Base-by-base conservation (phyloP, 2,329 filamentous ascomycete genomes). In the Ceratocystis destructans region DNA sequence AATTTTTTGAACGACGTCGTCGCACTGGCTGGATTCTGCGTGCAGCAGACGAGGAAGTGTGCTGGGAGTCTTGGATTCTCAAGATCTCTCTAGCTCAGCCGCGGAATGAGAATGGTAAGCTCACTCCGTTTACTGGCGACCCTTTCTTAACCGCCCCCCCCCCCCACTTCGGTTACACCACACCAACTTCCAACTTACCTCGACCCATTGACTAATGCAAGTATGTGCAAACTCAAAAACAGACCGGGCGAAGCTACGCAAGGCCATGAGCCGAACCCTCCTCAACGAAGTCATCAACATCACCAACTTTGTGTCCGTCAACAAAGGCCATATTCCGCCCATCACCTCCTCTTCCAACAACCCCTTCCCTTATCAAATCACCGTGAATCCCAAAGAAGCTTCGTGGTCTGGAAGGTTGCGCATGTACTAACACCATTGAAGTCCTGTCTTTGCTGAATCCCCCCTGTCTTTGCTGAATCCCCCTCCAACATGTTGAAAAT, bases 271-370 rank as follows among this genome's bases (percentile, higher is more conserved):
- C 72, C 88, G 90, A 69, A 94, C 90, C 55, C 84, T 99, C 65
- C 85, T 91, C 70, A 89, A 90, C 69, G 89, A 91, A 5, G 88
- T 89, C 67, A 84, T 96, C 79, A 96, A 96, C 77, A 93, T 96
- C 71, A 84, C 96, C 71, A 87, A 86, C 69, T 88, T 89, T 65
- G 91, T 90, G 72, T 96, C 96, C 76, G 79, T 84, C 64, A 88
- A 96, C 76, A 96, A 95, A 75, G 90, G 95, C 72, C 94, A 97
- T 75, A 97, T 99, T 70, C 94, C 94, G 1, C 94, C 93, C 63
- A 97, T 97, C 72, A 96, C 91, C 70, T 96, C 91, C 7, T 94
- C 91, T 25, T 91, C 87, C 73, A 90, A 88, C 61, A 97, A 97
- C 74, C 93, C 94, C 0, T 99, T 97, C 73, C 93, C 93, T 0